phyloP scores from a whole-genome alignment of 2,329 filamentous ascomycete species.

The Apiospora sp. region DNA sequence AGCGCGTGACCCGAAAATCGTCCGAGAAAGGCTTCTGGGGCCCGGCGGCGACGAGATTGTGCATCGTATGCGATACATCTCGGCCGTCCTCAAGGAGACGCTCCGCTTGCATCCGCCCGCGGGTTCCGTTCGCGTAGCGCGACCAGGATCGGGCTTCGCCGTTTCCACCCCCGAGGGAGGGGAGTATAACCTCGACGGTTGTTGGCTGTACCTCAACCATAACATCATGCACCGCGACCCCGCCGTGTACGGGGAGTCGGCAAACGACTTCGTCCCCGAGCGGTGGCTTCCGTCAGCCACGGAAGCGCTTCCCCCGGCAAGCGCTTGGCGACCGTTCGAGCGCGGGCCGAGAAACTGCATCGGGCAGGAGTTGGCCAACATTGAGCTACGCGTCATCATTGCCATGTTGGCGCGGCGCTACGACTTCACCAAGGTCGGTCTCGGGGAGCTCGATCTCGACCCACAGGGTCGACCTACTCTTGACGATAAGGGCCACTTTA shows the following conservation, averaged over 20 bases:
- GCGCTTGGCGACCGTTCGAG: constrained; percentile 61
- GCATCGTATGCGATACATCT: constrained; percentile 29
- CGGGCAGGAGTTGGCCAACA: constrained; percentile 62
- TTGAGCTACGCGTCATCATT: constrained; percentile 58
- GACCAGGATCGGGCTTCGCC: constrained; percentile 29
- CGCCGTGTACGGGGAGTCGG: constrained; percentile 29
- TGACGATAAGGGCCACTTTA: neutral
- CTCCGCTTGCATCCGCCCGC: constrained; percentile 30
- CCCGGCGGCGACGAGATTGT: constrained; percentile 21
- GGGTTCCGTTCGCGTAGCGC: constrained; percentile 26
- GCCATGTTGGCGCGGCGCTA: constrained; percentile 57
- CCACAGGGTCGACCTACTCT: constrained; percentile 21
- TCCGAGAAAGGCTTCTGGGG: constrained; percentile 25
- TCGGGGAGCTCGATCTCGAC: neutral
- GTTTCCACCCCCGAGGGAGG: constrained; percentile 29
- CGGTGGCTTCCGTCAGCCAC: neutral
- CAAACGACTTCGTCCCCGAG: constrained; percentile 1
- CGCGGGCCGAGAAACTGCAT: constrained; percentile 63
- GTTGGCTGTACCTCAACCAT: constrained; percentile 29
- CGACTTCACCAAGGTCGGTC: constrained; percentile 49
- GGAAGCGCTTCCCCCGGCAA: neutral
- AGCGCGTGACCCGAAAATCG: constrained; percentile 17
- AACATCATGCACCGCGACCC: constrained; percentile 29
- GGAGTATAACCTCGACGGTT: constrained; percentile 32
- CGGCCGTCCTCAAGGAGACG: constrained; percentile 30